Evolutionary conservation across 768 basidiomycete species (phyloP).

Genomic region (Lactarius indigo): DNA sequence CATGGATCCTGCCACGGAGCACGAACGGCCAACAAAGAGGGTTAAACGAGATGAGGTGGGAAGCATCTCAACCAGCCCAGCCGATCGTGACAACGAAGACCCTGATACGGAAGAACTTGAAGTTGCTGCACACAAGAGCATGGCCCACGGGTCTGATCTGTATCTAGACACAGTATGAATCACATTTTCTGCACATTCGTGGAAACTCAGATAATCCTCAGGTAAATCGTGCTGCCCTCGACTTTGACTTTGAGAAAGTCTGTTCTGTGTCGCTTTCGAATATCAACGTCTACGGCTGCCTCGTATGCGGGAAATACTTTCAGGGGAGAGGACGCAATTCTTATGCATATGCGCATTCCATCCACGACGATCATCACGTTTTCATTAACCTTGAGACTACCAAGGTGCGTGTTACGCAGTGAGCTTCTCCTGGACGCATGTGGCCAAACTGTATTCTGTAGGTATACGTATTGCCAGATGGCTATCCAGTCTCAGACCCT

Average conservation of each 20-base stretch:
- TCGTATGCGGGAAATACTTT: conserved; percentile 98
- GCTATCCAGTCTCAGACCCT: conserved; percentile 94
- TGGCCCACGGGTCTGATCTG: conserved; percentile 65
- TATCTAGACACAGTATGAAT: conserved; percentile 88
- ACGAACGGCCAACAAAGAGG: conserved; percentile 28
- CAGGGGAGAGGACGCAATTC: conserved; percentile 93
- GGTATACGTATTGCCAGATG: conserved; percentile 98
- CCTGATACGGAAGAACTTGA: conserved; percentile 30
- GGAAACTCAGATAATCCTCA: conserved; percentile 33
- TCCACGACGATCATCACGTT: conserved; percentile 97
- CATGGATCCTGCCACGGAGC: conserved; percentile 8
- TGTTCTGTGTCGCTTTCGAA: conserved; percentile 96
- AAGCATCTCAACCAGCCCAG: not conserved
- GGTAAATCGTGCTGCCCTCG: conserved; percentile 88
- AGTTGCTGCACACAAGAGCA: conserved; percentile 31
- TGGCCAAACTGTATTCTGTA: conserved; percentile 33
- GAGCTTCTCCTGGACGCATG: conserved; percentile 10
- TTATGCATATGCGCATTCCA: conserved; percentile 95
- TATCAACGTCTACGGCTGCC: conserved; percentile 96
- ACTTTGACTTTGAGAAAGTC: conserved; percentile 99
- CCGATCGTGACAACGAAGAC: conserved; percentile 19
- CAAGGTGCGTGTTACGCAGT: conserved; percentile 54
- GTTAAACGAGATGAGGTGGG: conserved; percentile 11
- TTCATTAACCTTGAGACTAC: conserved; percentile 94
- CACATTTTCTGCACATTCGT: conserved; percentile 20